Base-by-base conservation (phyloP, 2,329 filamentous ascomycete species). In the Colletotrichum euphorbiae region DNA sequence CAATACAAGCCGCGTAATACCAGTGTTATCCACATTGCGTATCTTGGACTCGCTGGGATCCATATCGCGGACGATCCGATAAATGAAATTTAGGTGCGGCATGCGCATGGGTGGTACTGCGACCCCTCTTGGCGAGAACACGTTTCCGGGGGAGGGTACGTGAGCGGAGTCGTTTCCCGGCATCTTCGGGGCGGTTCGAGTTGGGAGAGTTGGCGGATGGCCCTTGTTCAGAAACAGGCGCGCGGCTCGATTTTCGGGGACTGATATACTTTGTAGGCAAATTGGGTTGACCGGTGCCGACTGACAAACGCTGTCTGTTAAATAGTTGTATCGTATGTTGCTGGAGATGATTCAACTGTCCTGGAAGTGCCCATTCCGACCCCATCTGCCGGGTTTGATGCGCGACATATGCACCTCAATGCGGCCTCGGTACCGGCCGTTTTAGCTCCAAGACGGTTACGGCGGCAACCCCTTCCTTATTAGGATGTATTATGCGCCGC, bases 21-120 rank as follows among this genome's bases (percentile, higher is more conserved):
- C 57, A 2, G 62, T 69, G 24, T 63, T 66, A 15, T 70, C 68
- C 3, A 71, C 58, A 15, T 71, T 71, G 28, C 45, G 51, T 24
- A 73, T 73, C 11, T 67, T 48, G n/a, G 58, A 71, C 24, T 45
- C 57, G 7, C 38, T 38, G 6, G 59, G 61, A 17, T 71, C 62
- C 71, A 73, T 73, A 7, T 72, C 57, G 28, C 68, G 69, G 15
- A 73, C 71, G 51, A 72, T 73, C 19, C 70, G 70, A 36, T 73
- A 73, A 51, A 73, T 66, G 50, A 73, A 71, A 12, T 73, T 63
- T 1, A 73, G 56, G 40, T 73, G 69, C 31, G 72, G 71, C 67
- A 67, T 62, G 15, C 70, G 68, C 72, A 73, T 72, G 17, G 69
- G 65, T 9, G 69, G 69, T 24, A 69, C 46, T 28, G n/a, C 48